A percentile compares a stretch with the other conserved stretches of the same genome.
These are phyloP conservation scores for Pichia paraexigua DNA, from an alignment of 805 yeast species.

Conservation along the genomic window DNA sequence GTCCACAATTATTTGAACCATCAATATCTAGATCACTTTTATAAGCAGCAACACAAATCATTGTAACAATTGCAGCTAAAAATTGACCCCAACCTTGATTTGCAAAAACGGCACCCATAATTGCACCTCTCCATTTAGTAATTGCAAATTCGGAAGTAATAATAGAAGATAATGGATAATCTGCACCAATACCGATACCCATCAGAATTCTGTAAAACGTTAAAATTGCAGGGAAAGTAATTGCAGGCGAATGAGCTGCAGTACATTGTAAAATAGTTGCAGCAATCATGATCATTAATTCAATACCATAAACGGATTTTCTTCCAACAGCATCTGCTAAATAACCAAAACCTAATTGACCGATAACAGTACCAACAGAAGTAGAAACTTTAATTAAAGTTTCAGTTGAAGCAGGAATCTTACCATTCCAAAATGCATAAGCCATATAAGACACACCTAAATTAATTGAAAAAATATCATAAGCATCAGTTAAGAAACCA, in stretches of 20 bases:
- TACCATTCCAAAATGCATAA: constrained; percentile 64
- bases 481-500: constrained; percentile 89
- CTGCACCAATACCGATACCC: constrained; percentile 98
- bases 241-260: constrained; percentile 63
- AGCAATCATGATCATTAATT: constrained; percentile 73
- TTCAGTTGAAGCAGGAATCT: constrained; percentile 56
- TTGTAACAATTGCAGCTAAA: constrained; percentile 75
- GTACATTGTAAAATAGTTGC: constrained; percentile 76
- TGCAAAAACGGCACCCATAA: constrained; percentile 93
- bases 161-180: constrained; percentile 89
- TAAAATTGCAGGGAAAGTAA: constrained; percentile 67
- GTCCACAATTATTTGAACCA: constrained; percentile 55
- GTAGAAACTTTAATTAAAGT: constrained; percentile 83
- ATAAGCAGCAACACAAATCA: constrained; percentile 70
- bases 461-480: constrained; percentile 87
- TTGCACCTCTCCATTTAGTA: constrained; percentile 97
- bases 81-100: constrained; percentile 97
- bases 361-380: constrained; percentile 89
- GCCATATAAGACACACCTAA: constrained; percentile 73
- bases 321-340: constrained; percentile 79
- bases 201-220: constrained; percentile 73
- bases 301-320: constrained; percentile 80
- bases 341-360: constrained; percentile 80
- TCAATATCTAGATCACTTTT: constrained; percentile 51
- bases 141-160: constrained; percentile 89